Evolutionary conservation across 2,329 filamentous ascomycete species (phyloP).

Genomic region (Aureobasidium subglaciale): DNA sequence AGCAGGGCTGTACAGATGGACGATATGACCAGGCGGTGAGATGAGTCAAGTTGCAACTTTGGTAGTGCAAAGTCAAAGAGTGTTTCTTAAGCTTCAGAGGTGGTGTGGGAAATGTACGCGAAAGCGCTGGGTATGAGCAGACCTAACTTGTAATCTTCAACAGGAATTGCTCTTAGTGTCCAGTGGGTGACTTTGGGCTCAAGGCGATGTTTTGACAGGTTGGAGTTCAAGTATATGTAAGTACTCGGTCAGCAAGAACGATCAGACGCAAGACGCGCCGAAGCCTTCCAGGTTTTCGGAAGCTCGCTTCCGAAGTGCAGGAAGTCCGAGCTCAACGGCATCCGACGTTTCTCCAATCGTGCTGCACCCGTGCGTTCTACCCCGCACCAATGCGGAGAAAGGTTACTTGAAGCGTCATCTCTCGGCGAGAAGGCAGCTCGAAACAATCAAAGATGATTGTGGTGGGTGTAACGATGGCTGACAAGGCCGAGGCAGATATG

Average conservation of each 20-base stretch:
- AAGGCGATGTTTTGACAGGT: no score
- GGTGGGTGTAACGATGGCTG: background rate
- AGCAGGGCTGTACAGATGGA: background rate
- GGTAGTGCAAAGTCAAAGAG: constrained; percentile 6
- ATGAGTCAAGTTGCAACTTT: constrained; percentile 5
- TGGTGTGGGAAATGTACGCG: background rate
- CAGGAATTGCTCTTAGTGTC: no score
- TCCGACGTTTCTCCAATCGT: no score
- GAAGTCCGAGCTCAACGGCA: no score
- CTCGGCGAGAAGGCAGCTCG: background rate
- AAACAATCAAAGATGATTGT: background rate
- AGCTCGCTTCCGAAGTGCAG: background rate
- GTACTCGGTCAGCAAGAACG: background rate
- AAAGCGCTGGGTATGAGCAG: background rate
- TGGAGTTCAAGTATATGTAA: no score
- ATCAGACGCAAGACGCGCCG: background rate
- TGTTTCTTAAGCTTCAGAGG: background rate
- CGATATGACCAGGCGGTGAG: background rate
- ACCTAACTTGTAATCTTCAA: background rate
- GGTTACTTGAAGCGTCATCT: constrained; percentile 1
- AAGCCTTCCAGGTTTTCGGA: background rate
- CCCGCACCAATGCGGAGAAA: constrained; percentile 6
- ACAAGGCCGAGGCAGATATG: constrained; percentile 7
- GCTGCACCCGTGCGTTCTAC: background rate
- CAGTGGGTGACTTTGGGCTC: no score